phyloP scores from a whole-genome alignment of 345 rosid species.

The Populus davidiana region DNA sequence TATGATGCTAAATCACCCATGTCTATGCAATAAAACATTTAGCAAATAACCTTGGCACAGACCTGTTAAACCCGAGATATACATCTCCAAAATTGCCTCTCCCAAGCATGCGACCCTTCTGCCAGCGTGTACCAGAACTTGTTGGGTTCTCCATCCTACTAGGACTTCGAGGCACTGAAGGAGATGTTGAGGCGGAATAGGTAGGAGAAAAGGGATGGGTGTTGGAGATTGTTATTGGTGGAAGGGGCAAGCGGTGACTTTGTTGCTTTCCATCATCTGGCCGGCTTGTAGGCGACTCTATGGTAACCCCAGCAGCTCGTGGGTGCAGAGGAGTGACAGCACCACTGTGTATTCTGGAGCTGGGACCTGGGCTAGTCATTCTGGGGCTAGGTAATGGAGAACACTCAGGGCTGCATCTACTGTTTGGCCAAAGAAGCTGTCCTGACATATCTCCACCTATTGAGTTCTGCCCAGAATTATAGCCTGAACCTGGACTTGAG shows the following conservation, averaged over 20 bases:
- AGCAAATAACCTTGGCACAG: background rate
- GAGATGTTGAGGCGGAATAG: conserved; percentile 86
- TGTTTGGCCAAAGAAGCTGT: conserved; percentile 87
- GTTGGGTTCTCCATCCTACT: conserved; percentile 73
- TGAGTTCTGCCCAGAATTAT: conserved; percentile 93
- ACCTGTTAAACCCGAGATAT: conserved; percentile 75
- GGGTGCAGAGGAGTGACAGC: conserved; percentile 98
- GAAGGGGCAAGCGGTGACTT: conserved; percentile 90
- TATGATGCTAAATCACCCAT: background rate
- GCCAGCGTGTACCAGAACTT: conserved; percentile 64
- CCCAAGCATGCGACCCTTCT: conserved; percentile 70
- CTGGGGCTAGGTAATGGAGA: conserved; percentile 94
- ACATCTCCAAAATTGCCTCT: conserved; percentile 85
- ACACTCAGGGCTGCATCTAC: conserved; percentile 94
- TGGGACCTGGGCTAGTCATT: conserved; percentile 95
- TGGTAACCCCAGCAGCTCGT: conserved; percentile 64
- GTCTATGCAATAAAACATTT: background rate
- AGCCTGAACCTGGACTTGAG: conserved; percentile 96
- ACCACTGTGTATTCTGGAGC: conserved; percentile 97
- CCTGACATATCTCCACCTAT: conserved; percentile 91
- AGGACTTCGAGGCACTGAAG: conserved; percentile 95
- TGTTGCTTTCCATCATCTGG: conserved; percentile 80
- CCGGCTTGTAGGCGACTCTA: conserved; percentile 66
- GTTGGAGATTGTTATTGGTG: conserved; percentile 65
- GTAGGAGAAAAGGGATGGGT: conserved; percentile 78